These are phyloP conservation scores for Trichophyton simii DNA, from an alignment of 2,329 filamentous ascomycete species.

Conservation along the genomic window DNA sequence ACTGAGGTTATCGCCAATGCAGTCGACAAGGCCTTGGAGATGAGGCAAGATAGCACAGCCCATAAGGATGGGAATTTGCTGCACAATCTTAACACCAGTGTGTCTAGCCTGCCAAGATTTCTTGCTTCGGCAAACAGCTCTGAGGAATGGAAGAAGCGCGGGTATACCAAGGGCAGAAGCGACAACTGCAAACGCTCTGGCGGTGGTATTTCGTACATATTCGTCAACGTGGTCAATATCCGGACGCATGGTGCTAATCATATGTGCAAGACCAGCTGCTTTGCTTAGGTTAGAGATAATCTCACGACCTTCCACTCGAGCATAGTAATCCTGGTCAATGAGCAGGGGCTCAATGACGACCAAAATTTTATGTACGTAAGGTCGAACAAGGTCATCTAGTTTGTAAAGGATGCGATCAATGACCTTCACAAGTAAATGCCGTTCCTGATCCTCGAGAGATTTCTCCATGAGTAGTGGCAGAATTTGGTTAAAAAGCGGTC, in stretches of 20 bases:
- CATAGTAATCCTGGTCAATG: slow-evolving; percentile 99
- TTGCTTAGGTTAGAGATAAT: slow-evolving; percentile 98
- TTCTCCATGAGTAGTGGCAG: slow-evolving; percentile 96
- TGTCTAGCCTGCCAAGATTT: slow-evolving; percentile 98
- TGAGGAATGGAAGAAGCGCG: slow-evolving; percentile 82
- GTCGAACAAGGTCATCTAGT: slow-evolving; percentile 87
- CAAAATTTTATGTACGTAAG: slow-evolving; percentile 95
- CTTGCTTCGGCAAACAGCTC: slow-evolving; percentile 92
- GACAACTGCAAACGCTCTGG: slow-evolving; percentile 91
- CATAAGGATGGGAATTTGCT: slow-evolving; percentile 98
- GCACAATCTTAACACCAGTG: slow-evolving; percentile 97
- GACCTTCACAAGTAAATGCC: slow-evolving; percentile 95
- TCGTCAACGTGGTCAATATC: slow-evolving; percentile 98
- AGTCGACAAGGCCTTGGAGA: slow-evolving; percentile 89
- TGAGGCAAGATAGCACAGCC: slow-evolving; percentile 92
- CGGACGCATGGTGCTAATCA: slow-evolving; percentile 98
- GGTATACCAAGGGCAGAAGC: slow-evolving; percentile 93
- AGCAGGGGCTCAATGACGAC: slow-evolving; percentile 98
- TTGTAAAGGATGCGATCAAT: slow-evolving; percentile 98
- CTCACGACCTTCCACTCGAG: slow-evolving; percentile 91
- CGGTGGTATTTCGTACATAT: slow-evolving; percentile 95
- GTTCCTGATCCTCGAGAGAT: slow-evolving; percentile 92
- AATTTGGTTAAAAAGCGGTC: slow-evolving; percentile 92
- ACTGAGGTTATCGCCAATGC: slow-evolving; percentile 88
- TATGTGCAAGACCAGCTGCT: slow-evolving; percentile 88